phyloP scores from a whole-genome alignment of 2,329 filamentous ascomycete genomes.

The Cordyceps cateniannulata region DNA sequence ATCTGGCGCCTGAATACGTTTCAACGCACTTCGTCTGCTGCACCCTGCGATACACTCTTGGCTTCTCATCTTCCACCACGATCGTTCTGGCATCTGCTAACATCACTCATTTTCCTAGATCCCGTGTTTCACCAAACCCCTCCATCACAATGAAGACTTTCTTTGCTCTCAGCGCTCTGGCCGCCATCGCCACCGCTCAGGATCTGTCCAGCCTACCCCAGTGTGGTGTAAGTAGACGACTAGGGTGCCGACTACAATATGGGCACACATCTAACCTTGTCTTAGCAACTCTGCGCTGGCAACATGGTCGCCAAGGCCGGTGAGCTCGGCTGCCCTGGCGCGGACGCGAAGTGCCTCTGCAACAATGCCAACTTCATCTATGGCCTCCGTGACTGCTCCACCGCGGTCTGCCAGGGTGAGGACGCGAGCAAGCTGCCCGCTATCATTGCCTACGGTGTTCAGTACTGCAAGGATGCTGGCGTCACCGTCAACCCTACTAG shows the following conservation, averaged over 20 bases:
- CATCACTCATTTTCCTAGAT: constrained; percentile 13
- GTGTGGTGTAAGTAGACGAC: constrained; percentile 45
- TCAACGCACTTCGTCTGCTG: not conserved
- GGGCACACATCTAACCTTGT: constrained; percentile 12
- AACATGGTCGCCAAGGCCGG: constrained; percentile 43
- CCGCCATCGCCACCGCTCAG: constrained; percentile 36
- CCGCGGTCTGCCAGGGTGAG: constrained; percentile 38
- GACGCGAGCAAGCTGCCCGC: constrained; percentile 27
- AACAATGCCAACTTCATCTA: constrained; percentile 39
- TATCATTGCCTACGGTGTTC: constrained; percentile 33
- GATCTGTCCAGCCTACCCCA: constrained; percentile 34
- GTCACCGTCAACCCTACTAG: constrained; percentile 7
- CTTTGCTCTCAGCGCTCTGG: constrained; percentile 36
- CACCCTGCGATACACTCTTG: not conserved
- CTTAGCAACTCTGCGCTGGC: constrained; percentile 42
- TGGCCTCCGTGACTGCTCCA: constrained; percentile 46
- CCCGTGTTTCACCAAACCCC: constrained; percentile 13
- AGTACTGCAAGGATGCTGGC: constrained; percentile 31
- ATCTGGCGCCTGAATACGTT: not conserved
- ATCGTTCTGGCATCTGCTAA: constrained; percentile 15
- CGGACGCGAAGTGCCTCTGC: constrained; percentile 42
- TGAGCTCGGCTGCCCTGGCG: constrained; percentile 38
- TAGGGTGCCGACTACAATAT: not conserved
- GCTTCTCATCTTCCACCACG: not conserved
- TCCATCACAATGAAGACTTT: constrained; percentile 45